phyloP scores from a whole-genome alignment of 2,329 filamentous ascomycete species.

The Aspergillus tanneri region DNA sequence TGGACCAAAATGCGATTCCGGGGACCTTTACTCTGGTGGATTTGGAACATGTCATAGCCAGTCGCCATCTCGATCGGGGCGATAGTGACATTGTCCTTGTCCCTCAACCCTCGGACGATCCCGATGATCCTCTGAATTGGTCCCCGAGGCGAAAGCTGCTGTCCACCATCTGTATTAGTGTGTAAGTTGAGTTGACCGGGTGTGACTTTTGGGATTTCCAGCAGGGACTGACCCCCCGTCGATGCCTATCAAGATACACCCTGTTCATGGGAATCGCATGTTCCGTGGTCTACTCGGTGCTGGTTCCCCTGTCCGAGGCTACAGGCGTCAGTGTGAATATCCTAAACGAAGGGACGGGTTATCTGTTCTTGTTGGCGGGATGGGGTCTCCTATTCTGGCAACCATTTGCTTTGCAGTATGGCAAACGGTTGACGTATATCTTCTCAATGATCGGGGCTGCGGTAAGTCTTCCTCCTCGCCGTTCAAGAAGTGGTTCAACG shows the following conservation, averaged over 20 bases:
- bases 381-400: slow-evolving; percentile 51
- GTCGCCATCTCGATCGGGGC: slow-evolving; percentile 30
- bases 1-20: slow-evolving; percentile 35
- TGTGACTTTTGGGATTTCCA: slow-evolving; percentile 2
- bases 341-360: slow-evolving; percentile 42
- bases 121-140: slow-evolving; percentile 51
- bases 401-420: slow-evolving; percentile 48
- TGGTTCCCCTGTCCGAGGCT: slow-evolving; percentile 37
- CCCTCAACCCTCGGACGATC: slow-evolving; percentile 46
- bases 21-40: slow-evolving; percentile 49
- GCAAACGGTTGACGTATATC: slow-evolving; percentile 39
- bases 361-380: slow-evolving; percentile 45
- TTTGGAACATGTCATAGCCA: slow-evolving; percentile 34
- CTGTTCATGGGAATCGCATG: slow-evolving; percentile 38
- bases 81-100: slow-evolving; percentile 44
- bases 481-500: background rate
- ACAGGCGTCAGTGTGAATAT: slow-evolving; percentile 36
- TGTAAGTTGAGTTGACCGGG: slow-evolving; percentile 27
- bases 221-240: background rate
- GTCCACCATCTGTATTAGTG: slow-evolving; percentile 44
- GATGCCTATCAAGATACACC: slow-evolving; percentile 36
- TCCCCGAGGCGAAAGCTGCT: slow-evolving; percentile 43
- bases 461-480: slow-evolving; percentile 20
- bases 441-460: slow-evolving; percentile 34
- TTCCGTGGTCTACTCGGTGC: slow-evolving; percentile 42